Evolutionary conservation across 495 filamentous ascomycete genomes (phyloP).

Genomic region (Hypoxylon fragiforme): DNA sequence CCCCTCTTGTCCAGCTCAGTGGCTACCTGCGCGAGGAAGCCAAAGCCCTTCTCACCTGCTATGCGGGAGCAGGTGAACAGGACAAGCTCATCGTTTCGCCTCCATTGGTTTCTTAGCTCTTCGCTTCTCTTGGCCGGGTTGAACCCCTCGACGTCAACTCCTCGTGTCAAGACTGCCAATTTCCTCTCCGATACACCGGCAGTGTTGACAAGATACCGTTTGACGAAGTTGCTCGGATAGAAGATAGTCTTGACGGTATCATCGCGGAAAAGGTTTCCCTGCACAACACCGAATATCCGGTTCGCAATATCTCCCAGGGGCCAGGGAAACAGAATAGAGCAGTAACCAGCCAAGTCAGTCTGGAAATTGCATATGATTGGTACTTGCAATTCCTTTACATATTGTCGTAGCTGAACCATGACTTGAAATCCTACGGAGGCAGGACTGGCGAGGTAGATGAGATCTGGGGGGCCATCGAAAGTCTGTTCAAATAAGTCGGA

Average conservation of each 20-base stretch:
- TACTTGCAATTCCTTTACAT: slow-evolving; percentile 51
- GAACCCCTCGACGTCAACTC: slow-evolving; percentile 63
- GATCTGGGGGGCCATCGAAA: slow-evolving; percentile 52
- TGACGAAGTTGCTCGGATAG: slow-evolving; percentile 61
- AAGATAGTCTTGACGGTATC: slow-evolving; percentile 61
- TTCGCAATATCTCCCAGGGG: slow-evolving; percentile 59
- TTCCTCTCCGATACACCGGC: slow-evolving; percentile 51
- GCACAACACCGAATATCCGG: slow-evolving; percentile 56
- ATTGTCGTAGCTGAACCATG: slow-evolving; percentile 58
- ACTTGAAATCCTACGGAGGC: slow-evolving; percentile 67
- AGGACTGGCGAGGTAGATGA: slow-evolving; percentile 67
- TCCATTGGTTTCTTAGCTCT: slow-evolving; percentile 50
- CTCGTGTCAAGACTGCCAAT: slow-evolving; percentile 58
- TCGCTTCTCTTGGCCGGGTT: slow-evolving; percentile 52
- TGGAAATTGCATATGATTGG: slow-evolving; percentile 66
- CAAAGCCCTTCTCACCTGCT: slow-evolving; percentile 67
- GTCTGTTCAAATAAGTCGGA: slow-evolving; percentile 55
- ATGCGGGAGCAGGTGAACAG: slow-evolving; percentile 62
- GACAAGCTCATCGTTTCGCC: slow-evolving; percentile 61
- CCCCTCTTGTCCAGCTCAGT: slow-evolving; percentile 53
- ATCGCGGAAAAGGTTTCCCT: slow-evolving; percentile 63
- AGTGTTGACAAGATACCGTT: slow-evolving; percentile 55
- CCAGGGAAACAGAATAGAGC: slow-evolving; percentile 61
- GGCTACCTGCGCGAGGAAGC: slow-evolving; percentile 59
- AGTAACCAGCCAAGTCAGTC: slow-evolving; percentile 66